Base-by-base conservation (phyloP, 2,329 filamentous ascomycete genomes). In the Verticillium zaregamsianum region DNA sequence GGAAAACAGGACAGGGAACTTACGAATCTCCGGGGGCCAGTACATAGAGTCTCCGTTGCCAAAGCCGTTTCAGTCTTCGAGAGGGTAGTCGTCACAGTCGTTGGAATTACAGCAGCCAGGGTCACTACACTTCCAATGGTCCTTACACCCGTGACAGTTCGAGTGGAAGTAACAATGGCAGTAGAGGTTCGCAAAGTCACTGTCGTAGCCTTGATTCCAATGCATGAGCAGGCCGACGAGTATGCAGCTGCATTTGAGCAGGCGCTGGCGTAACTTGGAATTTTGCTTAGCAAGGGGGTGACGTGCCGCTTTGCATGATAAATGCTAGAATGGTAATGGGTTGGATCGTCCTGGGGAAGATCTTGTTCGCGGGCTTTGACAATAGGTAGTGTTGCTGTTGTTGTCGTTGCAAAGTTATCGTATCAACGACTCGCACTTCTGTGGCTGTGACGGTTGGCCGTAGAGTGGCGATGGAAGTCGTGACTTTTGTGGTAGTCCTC, bases 81-180 rank as follows among this genome's bases (percentile, higher is more conserved):
- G 11, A 31, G 23, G 11, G 58, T 60, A n/a, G 35, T 23, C 5
- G 61, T 63, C 23, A 60, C 59, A 17, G 57, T 58, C 9, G 58
- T 37, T 5, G 62, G 25, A 11, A 55, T 28, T 17, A 60, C 58
- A 14, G 60, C 45, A 33, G 57, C 57, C 9, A 52, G 61, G 15
- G 49, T 59, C 20, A 58, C 60, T 9, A 62, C 61, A 17, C 54
- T n/a, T 59, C 60, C 57, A 20, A 60, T 33, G 5, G 45, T 57
- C 17, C 55, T 60, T 9, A 57, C 59, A 33, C 40, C 45, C 5
- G 59, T 62, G 56, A 59, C 59, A n/a, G 60, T 39, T 5, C 59
- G 49, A 57, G 77, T 79, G 55, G 77, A 72, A 15, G 76, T 79
- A 40, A 70, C 67, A n/a, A 74, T 79, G 55, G 71, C 68, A 58